Evolutionary conservation across 768 basidiomycete genomes (phyloP).

Genomic region (Tylopilus intermedius): DNA sequence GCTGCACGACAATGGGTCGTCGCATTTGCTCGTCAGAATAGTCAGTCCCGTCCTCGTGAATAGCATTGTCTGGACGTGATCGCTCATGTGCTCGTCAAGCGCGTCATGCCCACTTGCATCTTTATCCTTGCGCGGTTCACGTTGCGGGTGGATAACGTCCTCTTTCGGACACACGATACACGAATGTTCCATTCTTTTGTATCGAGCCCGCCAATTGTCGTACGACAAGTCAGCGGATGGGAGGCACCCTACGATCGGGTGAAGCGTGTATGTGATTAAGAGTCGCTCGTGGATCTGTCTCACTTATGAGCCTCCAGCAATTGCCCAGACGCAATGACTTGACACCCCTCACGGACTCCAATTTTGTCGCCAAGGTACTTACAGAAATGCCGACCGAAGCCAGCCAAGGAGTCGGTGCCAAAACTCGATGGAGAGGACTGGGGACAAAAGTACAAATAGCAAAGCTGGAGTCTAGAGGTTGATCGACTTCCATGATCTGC

Average conservation of each 20-base stretch:
- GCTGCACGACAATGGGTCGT: conserved; percentile 93
- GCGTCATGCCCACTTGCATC: conserved; percentile 94
- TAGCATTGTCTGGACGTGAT: not conserved
- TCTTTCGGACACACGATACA: conserved; percentile 87
- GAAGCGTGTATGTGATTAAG: conserved; percentile 51
- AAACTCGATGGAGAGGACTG: conserved; percentile 83
- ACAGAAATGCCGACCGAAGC: conserved; percentile 54
- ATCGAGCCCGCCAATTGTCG: conserved; percentile 52
- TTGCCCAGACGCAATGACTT: conserved; percentile 75
- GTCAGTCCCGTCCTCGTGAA: conserved; percentile 44
- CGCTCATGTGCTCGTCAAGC: conserved; percentile 48
- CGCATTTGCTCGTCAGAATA: conserved; percentile 77
- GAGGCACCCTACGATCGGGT: conserved; percentile 84
- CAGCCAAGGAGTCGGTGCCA: conserved; percentile 58
- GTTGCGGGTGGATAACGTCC: conserved; percentile 90
- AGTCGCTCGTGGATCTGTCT: not conserved
- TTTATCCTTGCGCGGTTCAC: conserved; percentile 89
- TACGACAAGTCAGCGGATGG: conserved; percentile 85
- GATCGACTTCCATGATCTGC: not conserved
- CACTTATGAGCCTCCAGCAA: conserved; percentile 36
- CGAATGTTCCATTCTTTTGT: conserved; percentile 84
- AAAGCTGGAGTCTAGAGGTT: conserved; percentile 10
- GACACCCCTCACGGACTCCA: conserved; percentile 81
- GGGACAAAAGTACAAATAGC: conserved; percentile 59
- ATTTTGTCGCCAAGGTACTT: conserved; percentile 72